These are phyloP conservation scores for Saturnispora hagleri DNA, from an alignment of 805 yeast species.

Conservation along the genomic window DNA sequence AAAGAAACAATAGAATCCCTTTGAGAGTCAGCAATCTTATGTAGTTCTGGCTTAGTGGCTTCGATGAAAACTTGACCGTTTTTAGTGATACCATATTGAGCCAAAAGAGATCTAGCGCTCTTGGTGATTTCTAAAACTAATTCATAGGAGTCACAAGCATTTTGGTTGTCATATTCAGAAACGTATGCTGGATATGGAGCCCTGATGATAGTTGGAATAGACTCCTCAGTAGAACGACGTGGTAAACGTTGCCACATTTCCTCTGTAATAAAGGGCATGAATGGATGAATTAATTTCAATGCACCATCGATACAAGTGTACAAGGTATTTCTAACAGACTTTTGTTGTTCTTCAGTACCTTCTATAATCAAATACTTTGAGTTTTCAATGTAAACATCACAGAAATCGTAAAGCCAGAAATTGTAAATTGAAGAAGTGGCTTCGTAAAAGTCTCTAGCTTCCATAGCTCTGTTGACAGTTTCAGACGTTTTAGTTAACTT, in stretches of 20 bases:
- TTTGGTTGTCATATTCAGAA: slow-evolving; percentile 49
- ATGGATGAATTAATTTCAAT: slow-evolving; percentile 87
- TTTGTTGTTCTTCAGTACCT: slow-evolving; percentile 76
- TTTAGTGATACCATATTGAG: slow-evolving; percentile 84
- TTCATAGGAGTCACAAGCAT: slow-evolving; percentile 70
- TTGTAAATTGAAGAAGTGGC: slow-evolving; percentile 82
- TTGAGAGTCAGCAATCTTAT: slow-evolving; percentile 54
- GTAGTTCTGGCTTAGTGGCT: slow-evolving; percentile 39
- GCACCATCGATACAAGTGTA: slow-evolving; percentile 92
- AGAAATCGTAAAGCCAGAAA: slow-evolving; percentile 89
- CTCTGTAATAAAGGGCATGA: slow-evolving; percentile 95
- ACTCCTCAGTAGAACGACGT: slow-evolving; percentile 61
- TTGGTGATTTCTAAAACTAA: slow-evolving; percentile 79
- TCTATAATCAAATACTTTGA: slow-evolving; percentile 87
- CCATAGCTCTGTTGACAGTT: slow-evolving; percentile 56
- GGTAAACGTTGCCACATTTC: slow-evolving; percentile 99
- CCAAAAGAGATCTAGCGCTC: slow-evolving; percentile 82
- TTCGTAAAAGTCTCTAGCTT: slow-evolving; percentile 79
- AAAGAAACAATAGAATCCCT: slow-evolving; percentile 81
- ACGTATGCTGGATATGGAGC: slow-evolving; percentile 71
- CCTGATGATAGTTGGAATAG: slow-evolving; percentile 57
- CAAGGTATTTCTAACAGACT: slow-evolving; percentile 88
- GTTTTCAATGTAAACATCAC: slow-evolving; percentile 98
- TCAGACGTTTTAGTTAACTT: slow-evolving; percentile 66
- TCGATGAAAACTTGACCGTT: slow-evolving; percentile 82